Evolutionary conservation across 805 yeast species (phyloP).

Genomic region (Candida nanaspora): DNA sequence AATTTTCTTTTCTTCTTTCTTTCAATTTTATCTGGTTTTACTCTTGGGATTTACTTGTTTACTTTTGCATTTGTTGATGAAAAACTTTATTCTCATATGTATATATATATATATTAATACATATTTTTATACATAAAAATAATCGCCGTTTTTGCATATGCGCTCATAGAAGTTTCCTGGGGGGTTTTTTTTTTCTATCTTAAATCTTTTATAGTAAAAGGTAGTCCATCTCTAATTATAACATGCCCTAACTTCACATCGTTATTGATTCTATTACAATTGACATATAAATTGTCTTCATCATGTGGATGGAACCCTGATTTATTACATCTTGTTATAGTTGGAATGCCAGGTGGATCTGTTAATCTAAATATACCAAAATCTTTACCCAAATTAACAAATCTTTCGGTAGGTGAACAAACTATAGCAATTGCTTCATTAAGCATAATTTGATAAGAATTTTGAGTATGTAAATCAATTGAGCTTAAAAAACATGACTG

Average conservation of each 20-base stretch:
- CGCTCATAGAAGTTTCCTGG: too few relatives aligned
- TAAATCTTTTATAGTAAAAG: conserved; percentile 43
- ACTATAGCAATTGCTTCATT: conserved; percentile 66
- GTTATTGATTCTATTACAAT: conserved; percentile 30
- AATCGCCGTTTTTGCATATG: too few relatives aligned
- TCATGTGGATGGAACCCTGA: conserved; percentile 58
- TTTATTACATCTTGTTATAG: conserved; percentile 42
- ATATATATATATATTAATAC: too few relatives aligned
- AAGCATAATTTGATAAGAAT: conserved; percentile 61
- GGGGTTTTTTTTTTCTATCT: conserved; percentile 19
- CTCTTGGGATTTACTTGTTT: too few relatives aligned
- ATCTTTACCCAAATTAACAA: conserved; percentile 25
- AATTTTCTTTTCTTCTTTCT: too few relatives aligned
- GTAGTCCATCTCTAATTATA: conserved; percentile 34
- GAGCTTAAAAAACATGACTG: conserved; percentile 65
- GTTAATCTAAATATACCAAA: conserved; percentile 55
- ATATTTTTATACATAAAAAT: too few relatives aligned
- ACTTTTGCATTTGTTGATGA: too few relatives aligned
- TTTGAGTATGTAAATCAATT: conserved; percentile 62
- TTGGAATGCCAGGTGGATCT: conserved; percentile 57
- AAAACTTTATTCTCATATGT: too few relatives aligned
- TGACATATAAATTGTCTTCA: conserved; percentile 41
- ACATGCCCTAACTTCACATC: conserved; percentile 39
- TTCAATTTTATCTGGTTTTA: too few relatives aligned
- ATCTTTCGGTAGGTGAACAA: conserved; percentile 44